Base-by-base conservation (phyloP, 1,284 basidiomycete species). In the Tilletia indica region DNA sequence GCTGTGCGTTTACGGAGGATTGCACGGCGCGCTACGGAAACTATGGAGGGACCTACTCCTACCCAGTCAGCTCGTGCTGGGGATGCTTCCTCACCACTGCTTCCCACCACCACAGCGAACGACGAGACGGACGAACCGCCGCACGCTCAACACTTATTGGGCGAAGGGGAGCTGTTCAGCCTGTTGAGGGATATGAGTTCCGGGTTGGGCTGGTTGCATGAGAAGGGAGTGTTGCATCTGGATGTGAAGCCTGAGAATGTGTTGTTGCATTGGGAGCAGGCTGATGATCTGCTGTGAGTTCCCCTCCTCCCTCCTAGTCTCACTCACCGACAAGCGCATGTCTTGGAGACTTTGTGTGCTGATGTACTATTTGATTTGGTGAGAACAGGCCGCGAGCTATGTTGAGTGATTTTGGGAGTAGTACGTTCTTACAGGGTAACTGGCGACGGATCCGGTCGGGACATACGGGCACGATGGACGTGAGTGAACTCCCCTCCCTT, bases 191-290 rank as follows among this genome's bases (percentile, higher is more conserved):
- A 83, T 71, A 82, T 82, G 16, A 69, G 77, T 34, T 76, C 73
- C 4, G 82, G 82, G 0, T 74, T 83, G 2, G 74, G 70, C 39
- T 83, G 83, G 61, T 71, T 83, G 8, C 82, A 83, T 70, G 72
- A 76, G 36, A 73, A 74, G n/a, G 80, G 78, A 16, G 75, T 97
- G 54, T 82, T 97, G 42, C 94, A 97, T 83, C 89, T 97, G 4
- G 94, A 97, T 80, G 86, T 96, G 74, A 96, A 97, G 84, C 94
- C 94, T 14, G 93, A 92, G 4, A 97, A 97, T 79, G 92, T 97
- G 2, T 86, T 97, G 4, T 85, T 97, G 58, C 94, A 94, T 12
- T 94, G 92, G 90, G 93, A 96, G 77, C 92, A 94, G 72, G 36
- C 61, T 64, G 92, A 91, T n/a, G 87, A 87, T 67, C 86, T 95